Base-by-base conservation (phyloP, 2,329 filamentous ascomycete species). In the Talaromyces sp. region DNA sequence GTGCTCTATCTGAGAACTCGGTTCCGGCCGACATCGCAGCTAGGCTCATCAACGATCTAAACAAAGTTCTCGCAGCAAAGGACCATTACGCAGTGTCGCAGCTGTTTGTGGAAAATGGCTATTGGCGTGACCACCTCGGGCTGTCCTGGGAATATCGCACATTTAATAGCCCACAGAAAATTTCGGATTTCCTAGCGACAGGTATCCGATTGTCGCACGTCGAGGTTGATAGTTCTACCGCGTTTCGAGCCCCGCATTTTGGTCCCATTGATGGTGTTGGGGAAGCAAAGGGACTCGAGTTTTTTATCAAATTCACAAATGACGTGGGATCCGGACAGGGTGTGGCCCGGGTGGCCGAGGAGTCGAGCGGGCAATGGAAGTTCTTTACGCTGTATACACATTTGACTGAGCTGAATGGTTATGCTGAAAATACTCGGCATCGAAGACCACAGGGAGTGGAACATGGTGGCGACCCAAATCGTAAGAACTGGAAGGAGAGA, bases 321-420 rank as follows among this genome's bases (percentile, higher is more conserved):
- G 73, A 77, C 5, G 66, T 84, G 1, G 87, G 87, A 0, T 65
- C 66, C 0, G 89, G 87, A 0, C 73, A 79, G 1, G 88, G 88
- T 1, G 66, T 89, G 1, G 77, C 83, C 0, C 77, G 85, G 3
- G 70, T 90, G 0, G 73, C 74, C 0, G 72, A 77, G 64, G 69
- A 50, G n/a, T 53, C 74, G 5, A 73, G 72, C 0, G 73, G 71
- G 2, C 61, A 74, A 5, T 90, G 86, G 87, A 87, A 86, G 69
- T 82, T 85, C 0, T 88, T 85, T 64, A 87, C 85, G 1, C 67
- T 90, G 0, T 89, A 85, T 68, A 90, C 88, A 0, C 77, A 79
- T 0, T 74, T 91, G 5, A 69, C 79, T 1, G 80, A 83, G 42
- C 65, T 91, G 5, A 82, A 77, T 4, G 84, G 81, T 0, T 73